Conservation (phyloP, 495 filamentous ascomycete species). For the Podospora sp. region DNA sequence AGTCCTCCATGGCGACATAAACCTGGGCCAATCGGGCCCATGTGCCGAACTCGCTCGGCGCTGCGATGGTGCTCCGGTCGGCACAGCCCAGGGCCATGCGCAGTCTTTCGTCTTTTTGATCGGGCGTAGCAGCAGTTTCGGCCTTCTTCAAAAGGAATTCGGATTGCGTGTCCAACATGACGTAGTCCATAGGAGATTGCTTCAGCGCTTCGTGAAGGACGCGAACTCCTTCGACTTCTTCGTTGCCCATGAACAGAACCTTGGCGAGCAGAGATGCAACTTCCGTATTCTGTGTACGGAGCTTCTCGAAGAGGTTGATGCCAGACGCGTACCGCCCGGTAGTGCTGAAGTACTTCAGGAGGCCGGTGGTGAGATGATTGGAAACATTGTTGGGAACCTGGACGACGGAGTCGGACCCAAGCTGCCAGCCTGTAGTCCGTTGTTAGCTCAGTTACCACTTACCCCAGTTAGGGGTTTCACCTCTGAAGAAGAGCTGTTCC, state of each 20-base stretch:
- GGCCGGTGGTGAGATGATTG: constrained; percentile 90
- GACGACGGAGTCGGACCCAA: constrained; percentile 95
- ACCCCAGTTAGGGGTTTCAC: constrained; percentile 46
- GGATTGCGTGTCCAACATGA: constrained; percentile 89
- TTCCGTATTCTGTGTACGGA: constrained; percentile 86
- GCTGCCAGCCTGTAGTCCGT: constrained; percentile 71
- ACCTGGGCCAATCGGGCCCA: constrained; percentile 94
- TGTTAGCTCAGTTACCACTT: constrained; percentile 14
- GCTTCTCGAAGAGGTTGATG: constrained; percentile 97
- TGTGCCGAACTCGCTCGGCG: constrained; percentile 94
- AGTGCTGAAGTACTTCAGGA: constrained; percentile 95
- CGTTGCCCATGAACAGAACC: constrained; percentile 88
- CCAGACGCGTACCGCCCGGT: constrained; percentile 94
- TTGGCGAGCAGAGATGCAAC: constrained; percentile 89
- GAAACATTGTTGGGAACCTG: constrained; percentile 96
- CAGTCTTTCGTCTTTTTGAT: constrained; percentile 60
- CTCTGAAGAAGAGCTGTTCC: constrained; percentile 91
- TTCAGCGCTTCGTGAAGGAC: constrained; percentile 85
- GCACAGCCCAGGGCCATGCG: constrained; percentile 88
- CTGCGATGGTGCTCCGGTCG: constrained; percentile 88
- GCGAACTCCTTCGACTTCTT: constrained; percentile 91
- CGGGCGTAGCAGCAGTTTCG: constrained; percentile 45
- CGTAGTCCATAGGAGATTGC: constrained; percentile 93
- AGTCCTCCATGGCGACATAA: constrained; percentile 88
- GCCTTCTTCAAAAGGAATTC: constrained; percentile 91